phyloP scores from a whole-genome alignment of 441 rosid species.

The Pelargonium exstipulatum region DNA sequence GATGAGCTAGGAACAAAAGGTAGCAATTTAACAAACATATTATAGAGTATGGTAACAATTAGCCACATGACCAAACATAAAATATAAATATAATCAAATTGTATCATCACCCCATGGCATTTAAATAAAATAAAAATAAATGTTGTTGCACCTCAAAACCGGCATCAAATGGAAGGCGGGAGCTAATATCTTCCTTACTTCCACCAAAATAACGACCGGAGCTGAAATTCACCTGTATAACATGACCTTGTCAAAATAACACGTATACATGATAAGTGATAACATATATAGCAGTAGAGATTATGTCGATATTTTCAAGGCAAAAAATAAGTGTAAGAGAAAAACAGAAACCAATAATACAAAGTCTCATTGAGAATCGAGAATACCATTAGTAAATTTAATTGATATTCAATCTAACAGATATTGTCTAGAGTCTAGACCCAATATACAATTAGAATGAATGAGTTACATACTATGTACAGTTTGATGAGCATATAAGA shows the following conservation, averaged over 20 bases:
- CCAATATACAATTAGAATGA: background rate
- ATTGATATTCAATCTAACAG: conserved; percentile 9
- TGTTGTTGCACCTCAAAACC: conserved; percentile 74
- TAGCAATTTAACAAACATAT: background rate
- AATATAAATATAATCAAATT: conserved; percentile 19
- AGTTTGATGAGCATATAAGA: background rate
- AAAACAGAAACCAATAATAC: conserved; percentile 6
- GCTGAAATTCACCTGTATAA: conserved; percentile 83
- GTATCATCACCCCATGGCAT: conserved; percentile 9
- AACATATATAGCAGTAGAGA: background rate
- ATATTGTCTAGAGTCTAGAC: background rate
- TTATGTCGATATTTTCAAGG: background rate
- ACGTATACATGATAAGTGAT: background rate
- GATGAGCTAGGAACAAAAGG: conserved; percentile 3
- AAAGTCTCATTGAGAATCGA: background rate
- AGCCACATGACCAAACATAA: conserved; percentile 14
- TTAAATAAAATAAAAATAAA: conserved; percentile 10
- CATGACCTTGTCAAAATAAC: conserved; percentile 12
- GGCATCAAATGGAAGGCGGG: conserved; percentile 86
- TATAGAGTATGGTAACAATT: background rate
- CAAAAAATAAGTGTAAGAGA: background rate
- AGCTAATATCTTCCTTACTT: conserved; percentile 26
- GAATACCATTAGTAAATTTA: background rate
- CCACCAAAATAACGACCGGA: conserved; percentile 87
- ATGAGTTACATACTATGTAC: background rate